Evolutionary conservation across 1,139 yeast genomes (phyloP).

Genomic region (Geotrichum phurueaensis): DNA sequence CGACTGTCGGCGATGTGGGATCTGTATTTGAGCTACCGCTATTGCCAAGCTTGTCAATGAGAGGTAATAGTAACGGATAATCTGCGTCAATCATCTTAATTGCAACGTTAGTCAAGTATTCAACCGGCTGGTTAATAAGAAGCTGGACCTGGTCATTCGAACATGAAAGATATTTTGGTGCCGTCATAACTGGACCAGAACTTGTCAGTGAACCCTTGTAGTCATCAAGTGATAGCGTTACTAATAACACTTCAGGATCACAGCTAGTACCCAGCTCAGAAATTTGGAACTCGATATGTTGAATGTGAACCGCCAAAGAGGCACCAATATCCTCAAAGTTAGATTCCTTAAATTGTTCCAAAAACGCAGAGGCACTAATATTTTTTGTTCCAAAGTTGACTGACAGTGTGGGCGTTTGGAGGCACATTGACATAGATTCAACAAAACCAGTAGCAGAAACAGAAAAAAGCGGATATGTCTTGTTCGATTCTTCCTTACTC

Average conservation of each 20-base stretch:
- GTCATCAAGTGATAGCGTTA: conserved; percentile 10
- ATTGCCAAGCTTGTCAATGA: not conserved
- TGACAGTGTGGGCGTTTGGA: conserved; percentile 17
- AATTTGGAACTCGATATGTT: conserved; percentile 9
- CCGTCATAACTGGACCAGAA: conserved; percentile 9
- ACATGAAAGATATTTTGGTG: conserved; percentile 10
- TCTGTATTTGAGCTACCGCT: not conserved
- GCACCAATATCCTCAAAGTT: conserved; percentile 11
- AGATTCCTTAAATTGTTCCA: conserved; percentile 18
- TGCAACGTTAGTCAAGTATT: conserved; percentile 9
- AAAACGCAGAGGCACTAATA: conserved; percentile 15
- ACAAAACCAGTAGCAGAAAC: conserved; percentile 14
- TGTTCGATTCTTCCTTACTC: not conserved
- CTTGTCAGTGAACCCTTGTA: conserved; percentile 12
- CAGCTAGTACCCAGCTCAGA: conserved; percentile 4
- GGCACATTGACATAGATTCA: conserved; percentile 13
- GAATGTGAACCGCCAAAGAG: conserved; percentile 1
- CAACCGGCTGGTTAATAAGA: conserved; percentile 14
- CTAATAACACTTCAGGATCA: not conserved
- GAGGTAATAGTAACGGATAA: conserved; percentile 6
- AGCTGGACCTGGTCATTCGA: conserved; percentile 12
- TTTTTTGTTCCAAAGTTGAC: conserved; percentile 16
- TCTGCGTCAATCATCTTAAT: conserved; percentile 12
- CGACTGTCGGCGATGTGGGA: not conserved
- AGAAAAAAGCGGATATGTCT: conserved; percentile 16